These are phyloP conservation scores for Podaxis mareebaensis DNA, from an alignment of 768 basidiomycete genomes.

Conservation along the genomic window DNA sequence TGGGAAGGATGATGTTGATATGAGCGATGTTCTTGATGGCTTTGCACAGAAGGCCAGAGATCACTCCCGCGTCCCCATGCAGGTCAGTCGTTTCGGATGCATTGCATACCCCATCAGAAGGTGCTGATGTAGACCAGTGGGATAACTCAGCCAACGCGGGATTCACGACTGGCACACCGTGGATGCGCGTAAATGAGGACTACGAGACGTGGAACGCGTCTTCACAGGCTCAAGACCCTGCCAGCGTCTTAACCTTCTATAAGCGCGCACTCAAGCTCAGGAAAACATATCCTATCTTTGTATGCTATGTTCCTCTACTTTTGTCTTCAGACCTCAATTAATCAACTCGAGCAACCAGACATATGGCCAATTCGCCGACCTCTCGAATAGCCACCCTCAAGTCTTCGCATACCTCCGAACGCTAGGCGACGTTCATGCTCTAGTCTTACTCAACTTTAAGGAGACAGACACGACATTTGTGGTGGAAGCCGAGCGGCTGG, in stretches of 20 bases:
- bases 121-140: conserved; percentile 45
- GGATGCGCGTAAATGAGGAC: conserved; percentile 78
- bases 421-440: conserved; percentile 32
- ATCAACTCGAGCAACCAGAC: conserved; percentile 34
- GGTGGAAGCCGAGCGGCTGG: conserved; percentile 10
- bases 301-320: conserved; percentile 29
- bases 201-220: conserved; percentile 59
- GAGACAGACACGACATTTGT: conserved; percentile 27
- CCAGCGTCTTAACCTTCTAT: conserved; percentile 66
- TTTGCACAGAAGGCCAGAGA: conserved; percentile 69
- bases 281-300: conserved; percentile 54
- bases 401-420: conserved; percentile 57
- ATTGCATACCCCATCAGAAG: background rate
- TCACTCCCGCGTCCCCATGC: conserved; percentile 71
- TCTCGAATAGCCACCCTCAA: conserved; percentile 44
- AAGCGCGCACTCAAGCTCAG: conserved; percentile 53
- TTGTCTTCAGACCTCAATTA: background rate
- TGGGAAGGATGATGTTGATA: conserved; percentile 48
- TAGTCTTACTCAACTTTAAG: conserved; percentile 53
- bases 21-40: conserved; percentile 58
- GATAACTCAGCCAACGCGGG: conserved; percentile 53
- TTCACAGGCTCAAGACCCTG: conserved; percentile 43
- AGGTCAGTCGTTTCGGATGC: conserved; percentile 36
- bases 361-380: conserved; percentile 59
- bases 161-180: conserved; percentile 64